Percentiles rank a stretch among this genome's conserved stretches.
These are phyloP conservation scores for Clonostachys sp. DNA, from an alignment of 2,329 filamentous ascomycete species.

Conservation along the genomic window DNA sequence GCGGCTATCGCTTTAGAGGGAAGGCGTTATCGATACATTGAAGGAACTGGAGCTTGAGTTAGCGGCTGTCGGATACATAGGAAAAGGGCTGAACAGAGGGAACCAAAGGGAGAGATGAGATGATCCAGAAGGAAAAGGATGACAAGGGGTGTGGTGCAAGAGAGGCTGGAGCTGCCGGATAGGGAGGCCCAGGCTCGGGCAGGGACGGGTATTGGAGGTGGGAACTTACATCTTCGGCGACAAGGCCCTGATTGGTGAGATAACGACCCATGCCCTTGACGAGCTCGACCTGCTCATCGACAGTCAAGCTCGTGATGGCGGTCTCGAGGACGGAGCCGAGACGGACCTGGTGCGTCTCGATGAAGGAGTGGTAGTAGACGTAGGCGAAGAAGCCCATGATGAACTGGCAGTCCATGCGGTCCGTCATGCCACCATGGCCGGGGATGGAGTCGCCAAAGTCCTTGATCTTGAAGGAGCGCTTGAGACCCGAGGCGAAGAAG, in stretches of 20 bases:
- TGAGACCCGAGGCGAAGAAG: constrained; percentile 96
- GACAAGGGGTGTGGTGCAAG: not conserved
- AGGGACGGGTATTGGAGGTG: constrained; percentile 2
- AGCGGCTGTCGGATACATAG: no score
- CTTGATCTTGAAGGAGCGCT: constrained; percentile 99
- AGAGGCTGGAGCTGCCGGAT: not conserved
- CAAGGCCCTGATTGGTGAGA: constrained; percentile 57
- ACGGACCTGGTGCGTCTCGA: constrained; percentile 80
- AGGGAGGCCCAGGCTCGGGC: constrained; percentile 5
- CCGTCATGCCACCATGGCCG: constrained; percentile 95
- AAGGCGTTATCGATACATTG: constrained; percentile 11
- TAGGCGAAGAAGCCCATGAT: constrained; percentile 99
- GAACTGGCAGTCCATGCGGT: constrained; percentile 99
- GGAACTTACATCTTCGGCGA: constrained; percentile 21
- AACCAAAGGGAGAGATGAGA: no score
- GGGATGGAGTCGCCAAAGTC: constrained; percentile 98
- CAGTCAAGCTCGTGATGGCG: constrained; percentile 81
- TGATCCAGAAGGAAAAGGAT: no score
- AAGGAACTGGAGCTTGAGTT: constrained; percentile 7
- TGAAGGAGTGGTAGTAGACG: constrained; percentile 98
- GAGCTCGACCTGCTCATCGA: constrained; percentile 86
- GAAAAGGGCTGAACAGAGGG: no score
- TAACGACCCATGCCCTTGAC: constrained; percentile 61
- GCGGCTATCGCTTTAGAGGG: not conserved
- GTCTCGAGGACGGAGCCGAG: constrained; percentile 86